Base-by-base conservation (phyloP, 192 early-diverging fungal species). In the Bifiguratus adelaidae region DNA sequence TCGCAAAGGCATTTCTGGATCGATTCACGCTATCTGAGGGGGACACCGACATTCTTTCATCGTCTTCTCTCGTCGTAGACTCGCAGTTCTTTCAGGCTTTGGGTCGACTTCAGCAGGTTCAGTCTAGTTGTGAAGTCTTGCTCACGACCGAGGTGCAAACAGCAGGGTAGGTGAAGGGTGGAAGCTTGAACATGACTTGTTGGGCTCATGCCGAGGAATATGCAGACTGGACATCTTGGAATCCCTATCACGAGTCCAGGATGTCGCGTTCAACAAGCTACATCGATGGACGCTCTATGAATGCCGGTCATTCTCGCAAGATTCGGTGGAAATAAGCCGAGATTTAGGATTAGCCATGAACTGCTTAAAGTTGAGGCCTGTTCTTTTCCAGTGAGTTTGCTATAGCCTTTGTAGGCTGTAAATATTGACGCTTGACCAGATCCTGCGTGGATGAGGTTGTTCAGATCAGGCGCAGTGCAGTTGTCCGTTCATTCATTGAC, bases 201-300 rank as follows among this genome's bases (percentile, higher is more conserved):
- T 15, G 37, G 7, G 5, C 7, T 40, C 7, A 13, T 11, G 22
- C 18, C 16, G 37, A 21, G 5, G 37, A 21, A 38, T 40, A 21
- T 15, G 9, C 21, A 29, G 23, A 16, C 43, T 83, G 25, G 83
- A 88, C 41, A 88, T 91, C 54, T 80, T 91, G 76, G 85, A 87
- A 44, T 67, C 63, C 1, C 74, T 85, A 63, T 62, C 76, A 11
- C 40, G 61, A 7, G 80, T 76, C 55, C 81, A 86, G 52, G 86
- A 86, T 41, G 68, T 68, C 5, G 85, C 83, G 0, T 91, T 75
- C 51, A 79, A 86, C 15, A 86, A 79, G 45, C 50, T 91, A 21
- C 82, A 77, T 54, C 56, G 73, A 18, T 91, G 88, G 88, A 75
- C 80, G 18, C 81, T 83, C 43, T 53, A 34, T 22, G 81, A 88